phyloP scores from a whole-genome alignment of 345 rosid genomes.

The Cardamine resedifolia region DNA sequence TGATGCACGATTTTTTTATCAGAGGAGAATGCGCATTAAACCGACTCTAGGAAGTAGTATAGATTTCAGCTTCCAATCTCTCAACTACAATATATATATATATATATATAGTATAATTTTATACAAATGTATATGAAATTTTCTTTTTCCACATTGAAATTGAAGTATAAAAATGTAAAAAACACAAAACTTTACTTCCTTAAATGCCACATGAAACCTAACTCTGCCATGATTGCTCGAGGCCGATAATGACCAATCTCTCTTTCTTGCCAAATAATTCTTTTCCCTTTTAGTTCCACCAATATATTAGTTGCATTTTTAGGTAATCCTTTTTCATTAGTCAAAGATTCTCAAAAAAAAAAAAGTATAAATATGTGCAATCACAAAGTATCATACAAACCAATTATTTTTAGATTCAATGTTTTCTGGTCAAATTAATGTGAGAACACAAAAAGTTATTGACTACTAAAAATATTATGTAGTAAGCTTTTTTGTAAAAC shows the following conservation, averaged over 20 bases:
- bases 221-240: neutral
- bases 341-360: neutral
- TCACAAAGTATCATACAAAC: neutral
- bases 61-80: conserved; percentile 20
- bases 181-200: neutral
- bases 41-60: neutral
- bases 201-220: neutral
- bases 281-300: neutral
- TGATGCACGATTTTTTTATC: neutral
- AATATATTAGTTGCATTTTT: neutral
- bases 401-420: neutral
- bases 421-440: neutral
- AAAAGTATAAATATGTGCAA: neutral
- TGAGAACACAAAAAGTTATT: neutral
- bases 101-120: no score
- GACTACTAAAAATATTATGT: neutral
- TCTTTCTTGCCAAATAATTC: neutral
- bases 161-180: neutral
- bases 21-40: neutral
- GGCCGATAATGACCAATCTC: neutral
- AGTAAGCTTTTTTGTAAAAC: neutral
- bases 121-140: neutral
- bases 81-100: neutral
- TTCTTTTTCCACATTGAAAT: neutral
- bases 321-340: neutral